Conservation (phyloP, 306 rosid species). For the barrel medic (Medicago truncatula) region DNA sequence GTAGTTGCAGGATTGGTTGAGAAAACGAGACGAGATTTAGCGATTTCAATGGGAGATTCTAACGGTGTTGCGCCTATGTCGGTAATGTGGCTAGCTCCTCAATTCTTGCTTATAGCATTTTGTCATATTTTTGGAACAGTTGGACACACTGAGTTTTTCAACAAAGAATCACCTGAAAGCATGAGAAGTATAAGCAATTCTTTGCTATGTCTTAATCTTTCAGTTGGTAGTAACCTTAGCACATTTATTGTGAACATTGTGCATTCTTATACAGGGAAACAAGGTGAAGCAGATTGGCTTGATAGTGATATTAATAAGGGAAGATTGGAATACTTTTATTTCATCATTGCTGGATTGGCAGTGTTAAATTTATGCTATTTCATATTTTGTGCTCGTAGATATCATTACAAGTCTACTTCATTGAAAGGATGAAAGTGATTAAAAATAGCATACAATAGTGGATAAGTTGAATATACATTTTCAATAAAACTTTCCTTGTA, state of each 20-base stretch:
- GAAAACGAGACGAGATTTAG: constrained; percentile 26
- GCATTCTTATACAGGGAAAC: constrained; percentile 39
- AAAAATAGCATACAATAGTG: neutral
- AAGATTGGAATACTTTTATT: constrained; percentile 55
- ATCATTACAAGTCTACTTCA: constrained; percentile 35
- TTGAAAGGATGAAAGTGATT: neutral
- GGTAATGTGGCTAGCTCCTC: constrained; percentile 62
- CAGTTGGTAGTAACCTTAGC: constrained; percentile 46
- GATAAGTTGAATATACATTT: neutral
- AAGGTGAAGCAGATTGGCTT: constrained; percentile 56
- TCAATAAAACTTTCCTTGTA: neutral
- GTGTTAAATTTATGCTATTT: constrained; percentile 42
- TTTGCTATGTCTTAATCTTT: constrained; percentile 35
- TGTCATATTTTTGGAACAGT: constrained; percentile 46
- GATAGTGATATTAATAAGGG: constrained; percentile 57
- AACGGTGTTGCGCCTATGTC: constrained; percentile 49
- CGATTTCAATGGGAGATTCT: neutral
- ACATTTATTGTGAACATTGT: constrained; percentile 42
- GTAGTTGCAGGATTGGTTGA: constrained; percentile 42
- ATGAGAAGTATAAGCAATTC: constrained; percentile 59
- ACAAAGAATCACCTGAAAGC: constrained; percentile 53
- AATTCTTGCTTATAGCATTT: constrained; percentile 39
- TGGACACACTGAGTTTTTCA: constrained; percentile 61
- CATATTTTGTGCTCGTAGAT: constrained; percentile 42
- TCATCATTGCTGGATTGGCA: constrained; percentile 41